These are phyloP conservation scores for Xerocomellus chrysenteron DNA, from an alignment of 768 basidiomycete species.

Conservation along the genomic window DNA sequence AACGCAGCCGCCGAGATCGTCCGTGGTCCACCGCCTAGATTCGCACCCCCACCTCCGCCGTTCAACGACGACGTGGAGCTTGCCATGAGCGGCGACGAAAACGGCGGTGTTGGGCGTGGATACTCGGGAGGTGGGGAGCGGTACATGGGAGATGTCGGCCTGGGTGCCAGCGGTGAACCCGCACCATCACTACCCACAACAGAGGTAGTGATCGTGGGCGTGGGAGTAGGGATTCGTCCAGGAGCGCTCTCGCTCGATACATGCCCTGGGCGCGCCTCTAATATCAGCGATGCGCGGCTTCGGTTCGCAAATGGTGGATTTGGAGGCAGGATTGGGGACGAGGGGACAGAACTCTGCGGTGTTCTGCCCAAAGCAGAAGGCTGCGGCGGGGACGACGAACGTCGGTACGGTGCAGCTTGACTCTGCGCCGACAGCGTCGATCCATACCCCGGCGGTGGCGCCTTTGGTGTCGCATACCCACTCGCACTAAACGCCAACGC, in stretches of 20 bases:
- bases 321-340: slow-evolving; percentile 36
- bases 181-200: not conserved
- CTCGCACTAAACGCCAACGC: slow-evolving; percentile 43
- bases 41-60: slow-evolving; percentile 6
- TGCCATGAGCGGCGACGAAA: slow-evolving; percentile 30
- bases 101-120: slow-evolving; percentile 36
- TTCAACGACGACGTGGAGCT: slow-evolving; percentile 37
- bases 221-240: slow-evolving; percentile 9
- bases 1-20: slow-evolving; percentile 80
- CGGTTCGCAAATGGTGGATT: slow-evolving; percentile 41
- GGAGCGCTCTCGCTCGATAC: slow-evolving; percentile 4
- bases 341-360: slow-evolving; percentile 22
- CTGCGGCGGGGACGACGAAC: not conserved
- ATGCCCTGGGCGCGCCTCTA: slow-evolving; percentile 7
- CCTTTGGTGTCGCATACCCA: slow-evolving; percentile 18
- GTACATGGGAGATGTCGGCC: slow-evolving; percentile 3
- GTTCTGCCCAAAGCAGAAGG: slow-evolving; percentile 4
- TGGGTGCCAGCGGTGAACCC: not conserved
- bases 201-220: not conserved
- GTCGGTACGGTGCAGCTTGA: not conserved
- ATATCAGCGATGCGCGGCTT: slow-evolving; percentile 5
- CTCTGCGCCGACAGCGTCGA: not conserved
- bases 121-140: slow-evolving; percentile 47
- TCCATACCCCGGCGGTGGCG: slow-evolving; percentile 10
- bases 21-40: slow-evolving; percentile 39